Base-by-base conservation (phyloP, 768 basidiomycete genomes). In the Kwoniella sp. region DNA sequence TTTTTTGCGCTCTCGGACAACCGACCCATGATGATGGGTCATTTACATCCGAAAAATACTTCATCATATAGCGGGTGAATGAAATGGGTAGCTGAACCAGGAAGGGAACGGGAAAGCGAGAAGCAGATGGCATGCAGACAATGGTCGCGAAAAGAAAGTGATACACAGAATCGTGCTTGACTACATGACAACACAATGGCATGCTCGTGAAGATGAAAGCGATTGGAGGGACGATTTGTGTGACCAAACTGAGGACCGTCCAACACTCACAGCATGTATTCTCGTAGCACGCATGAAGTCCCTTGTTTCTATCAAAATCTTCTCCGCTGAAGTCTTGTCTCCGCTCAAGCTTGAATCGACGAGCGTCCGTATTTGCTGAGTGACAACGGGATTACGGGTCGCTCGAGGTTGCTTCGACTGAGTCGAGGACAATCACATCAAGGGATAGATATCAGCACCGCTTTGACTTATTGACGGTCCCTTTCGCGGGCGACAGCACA, bases 201-300 rank as follows among this genome's bases (percentile, higher is more conserved):
- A n/a, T n/a, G n/a, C n/a, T n/a, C n/a, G n/a, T n/a, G n/a, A n/a
- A n/a, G n/a, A n/a, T n/a, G n/a, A n/a, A n/a, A n/a, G n/a, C n/a
- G n/a, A n/a, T n/a, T n/a, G n/a, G n/a, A n/a, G n/a, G n/a, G n/a
- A n/a, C n/a, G n/a, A n/a, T n/a, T n/a, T n/a, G n/a, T n/a, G n/a
- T n/a, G n/a, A n/a, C n/a, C n/a, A n/a, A n/a, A n/a, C n/a, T n/a
- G n/a, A n/a, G n/a, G n/a, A n/a, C n/a, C n/a, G n/a, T n/a, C n/a
- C n/a, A n/a, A n/a, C 26, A 75, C 83, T 74, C 55, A 89, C 93
- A 84, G 90, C 90, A 83, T 95, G 84, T 74, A 87, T 85, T 65
- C 90, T 83, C 74, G 91, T 88, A 8, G 91, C 86, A 48, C 82
- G 82, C 79, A 95, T 77, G 79, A 93, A 92, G 4, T 78, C 75